Evolutionary conservation across 495 filamentous ascomycete species (phyloP).

Genomic region (Tuber magnatum): DNA sequence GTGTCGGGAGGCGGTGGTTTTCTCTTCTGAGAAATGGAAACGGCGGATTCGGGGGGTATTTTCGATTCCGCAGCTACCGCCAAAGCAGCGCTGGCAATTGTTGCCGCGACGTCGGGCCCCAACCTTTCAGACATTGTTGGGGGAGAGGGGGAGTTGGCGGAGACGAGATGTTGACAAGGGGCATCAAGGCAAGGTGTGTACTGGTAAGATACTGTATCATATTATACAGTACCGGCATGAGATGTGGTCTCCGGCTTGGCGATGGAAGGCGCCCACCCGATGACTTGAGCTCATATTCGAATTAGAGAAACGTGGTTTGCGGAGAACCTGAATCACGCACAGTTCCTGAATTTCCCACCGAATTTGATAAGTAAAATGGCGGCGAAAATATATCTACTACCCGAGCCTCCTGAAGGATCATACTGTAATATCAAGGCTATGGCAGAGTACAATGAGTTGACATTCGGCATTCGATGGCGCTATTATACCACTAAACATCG

Average conservation of each 20-base stretch:
- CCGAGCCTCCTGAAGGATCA: not conserved
- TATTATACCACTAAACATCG: not conserved
- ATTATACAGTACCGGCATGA: too few relatives aligned
- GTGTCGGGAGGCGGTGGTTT: constrained; percentile 65
- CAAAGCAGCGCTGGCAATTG: constrained; percentile 13
- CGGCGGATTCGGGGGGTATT: constrained; percentile 8
- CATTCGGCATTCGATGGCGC: not conserved
- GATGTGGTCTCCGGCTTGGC: not conserved
- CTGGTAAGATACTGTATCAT: too few relatives aligned
- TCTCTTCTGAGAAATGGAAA: constrained; percentile 9
- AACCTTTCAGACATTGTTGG: constrained; percentile 23
- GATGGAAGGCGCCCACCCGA: not conserved
- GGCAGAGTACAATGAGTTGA: not conserved
- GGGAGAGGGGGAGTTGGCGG: not conserved
- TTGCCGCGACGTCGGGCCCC: constrained; percentile 16
- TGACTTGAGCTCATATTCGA: not conserved
- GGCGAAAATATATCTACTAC: not conserved
- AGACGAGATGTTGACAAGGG: not conserved
- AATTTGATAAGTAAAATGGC: not conserved
- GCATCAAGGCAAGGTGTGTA: not conserved
- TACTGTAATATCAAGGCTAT: not conserved
- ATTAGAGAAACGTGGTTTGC: not conserved
- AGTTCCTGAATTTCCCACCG: not conserved
- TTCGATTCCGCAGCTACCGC: constrained; percentile 12
- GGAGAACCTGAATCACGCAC: not conserved